Percentiles rank a stretch among this genome's conserved stretches.
Evolutionary conservation across 176 grass and related monocot species (phyloP).

Genomic region (Alloteropsis semialata): DNA sequence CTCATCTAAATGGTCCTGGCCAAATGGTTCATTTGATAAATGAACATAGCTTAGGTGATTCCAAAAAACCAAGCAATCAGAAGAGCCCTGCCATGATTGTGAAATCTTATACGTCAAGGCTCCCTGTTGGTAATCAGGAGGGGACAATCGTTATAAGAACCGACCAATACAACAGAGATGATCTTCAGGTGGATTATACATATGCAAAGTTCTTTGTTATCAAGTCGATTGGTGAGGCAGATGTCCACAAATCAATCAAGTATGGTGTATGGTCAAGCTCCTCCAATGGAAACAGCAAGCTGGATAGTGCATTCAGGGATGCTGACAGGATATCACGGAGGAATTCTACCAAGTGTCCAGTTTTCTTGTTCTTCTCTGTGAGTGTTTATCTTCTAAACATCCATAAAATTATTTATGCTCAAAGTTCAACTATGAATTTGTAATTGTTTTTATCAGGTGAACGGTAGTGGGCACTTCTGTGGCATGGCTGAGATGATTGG

Average conservation of each 20-base stretch:
- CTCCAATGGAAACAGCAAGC: constrained; percentile 64
- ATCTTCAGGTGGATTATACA: constrained; percentile 62
- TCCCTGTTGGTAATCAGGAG: constrained; percentile 20
- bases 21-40: constrained; percentile 16
- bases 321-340: constrained; percentile 60
- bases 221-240: constrained; percentile 77
- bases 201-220: constrained; percentile 93
- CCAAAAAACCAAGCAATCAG: constrained; percentile 25
- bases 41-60: constrained; percentile 8
- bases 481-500: constrained; percentile 95
- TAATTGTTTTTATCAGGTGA: constrained; percentile 47
- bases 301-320: constrained; percentile 59
- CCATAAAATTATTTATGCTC: not conserved
- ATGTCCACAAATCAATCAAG: constrained; percentile 84
- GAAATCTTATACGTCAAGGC: constrained; percentile 48
- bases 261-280: constrained; percentile 87
- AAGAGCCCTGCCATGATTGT: constrained; percentile 23
- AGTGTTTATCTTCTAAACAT: constrained; percentile 30
- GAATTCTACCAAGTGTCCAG: constrained; percentile 57
- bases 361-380: constrained; percentile 96
- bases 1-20: not conserved
- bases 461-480: constrained; percentile 92
- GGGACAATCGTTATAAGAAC: constrained; percentile 55
- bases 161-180: constrained; percentile 58
- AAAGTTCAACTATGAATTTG: not conserved